Conservation (phyloP, 2,329 filamentous ascomycete species). For the Botrytis squamosa region DNA sequence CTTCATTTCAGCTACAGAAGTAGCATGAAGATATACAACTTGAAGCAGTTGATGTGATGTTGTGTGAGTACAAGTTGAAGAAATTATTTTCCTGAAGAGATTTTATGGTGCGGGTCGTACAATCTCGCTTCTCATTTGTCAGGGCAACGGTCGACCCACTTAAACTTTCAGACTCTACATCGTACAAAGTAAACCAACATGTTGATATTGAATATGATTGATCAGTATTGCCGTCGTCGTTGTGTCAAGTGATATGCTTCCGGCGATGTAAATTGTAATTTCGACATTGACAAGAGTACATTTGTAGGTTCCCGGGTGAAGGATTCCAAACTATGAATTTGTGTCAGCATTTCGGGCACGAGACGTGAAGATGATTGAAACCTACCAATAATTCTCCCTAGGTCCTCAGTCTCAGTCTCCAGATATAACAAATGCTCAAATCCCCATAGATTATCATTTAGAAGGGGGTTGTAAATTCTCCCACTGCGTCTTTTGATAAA, state of each 20-base stretch:
- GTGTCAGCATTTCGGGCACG: not conserved
- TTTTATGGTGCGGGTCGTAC: conserved; percentile 11
- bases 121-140: conserved; percentile 15
- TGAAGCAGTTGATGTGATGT: not conserved
- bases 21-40: not conserved
- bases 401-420: not conserved
- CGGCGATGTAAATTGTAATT: not conserved
- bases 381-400: not conserved
- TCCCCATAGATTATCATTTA: not conserved
- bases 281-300: not conserved
- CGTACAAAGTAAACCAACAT: not conserved
- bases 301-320: not conserved
- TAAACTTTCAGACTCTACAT: not conserved
- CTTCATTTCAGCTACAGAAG: not conserved
- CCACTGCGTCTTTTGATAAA: conserved; percentile 34
- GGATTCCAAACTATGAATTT: not conserved
- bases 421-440: not conserved
- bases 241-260: not conserved
- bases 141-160: conserved; percentile 5
- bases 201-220: not conserved
- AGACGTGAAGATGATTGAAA: not conserved
- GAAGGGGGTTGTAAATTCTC: conserved; percentile 23
- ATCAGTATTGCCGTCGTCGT: not conserved
- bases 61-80: not conserved
- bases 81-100: conserved; percentile 6